Evolutionary conservation across 352 stramenopile species (phyloP), one percentile per base, ranked within the genome.

Genomic region (Phytophthora foliorum): DNA sequence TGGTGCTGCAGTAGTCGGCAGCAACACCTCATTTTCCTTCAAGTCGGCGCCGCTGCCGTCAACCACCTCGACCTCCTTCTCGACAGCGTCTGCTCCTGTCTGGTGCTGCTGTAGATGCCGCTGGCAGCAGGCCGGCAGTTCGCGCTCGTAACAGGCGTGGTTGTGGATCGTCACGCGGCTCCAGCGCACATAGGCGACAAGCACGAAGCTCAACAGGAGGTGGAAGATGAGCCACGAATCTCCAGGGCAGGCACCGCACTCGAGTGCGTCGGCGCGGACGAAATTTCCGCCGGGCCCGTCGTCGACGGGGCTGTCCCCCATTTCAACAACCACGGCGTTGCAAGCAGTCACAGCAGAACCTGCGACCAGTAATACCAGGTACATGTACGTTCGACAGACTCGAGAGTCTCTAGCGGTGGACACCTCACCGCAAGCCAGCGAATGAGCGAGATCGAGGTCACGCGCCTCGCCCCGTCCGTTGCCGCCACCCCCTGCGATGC

Each of bases 141-240:
- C 62, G 16, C 50, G 41, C 14, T 61, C 34, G 16, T 75, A 72
- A 27, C 44, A 68, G 24, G 69, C 63, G 56, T 77, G 68, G 27
- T 59, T 77, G 42, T 80, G 72, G 4, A 76, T 60, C 19, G 46
- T 49, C 9, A 78, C 60, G 53, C 65, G 72, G 39, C 72, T 78
- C 75, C 75, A 82, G n/a, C 72, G 75, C 39, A 82, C 72, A 49
- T 80, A 72, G 25, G 75, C 72, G 19, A 75, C 75, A n/a, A 82
- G 71, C 36, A 74, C 17, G 51, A 82, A 82, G 75, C 75, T 82
- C 55, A 82, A 10, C 16, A 78, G 16, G 38, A 80, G 50, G 42
- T 82, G 75, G 14, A 80, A 75, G 42, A 80, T 61, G 56, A 82
- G 67, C 72, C 71, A 79, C 16, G 41, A 74, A 27, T 73, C 57